Evolutionary conservation across 495 filamentous ascomycete genomes (phyloP).

Genomic region (Penicillium lagena): DNA sequence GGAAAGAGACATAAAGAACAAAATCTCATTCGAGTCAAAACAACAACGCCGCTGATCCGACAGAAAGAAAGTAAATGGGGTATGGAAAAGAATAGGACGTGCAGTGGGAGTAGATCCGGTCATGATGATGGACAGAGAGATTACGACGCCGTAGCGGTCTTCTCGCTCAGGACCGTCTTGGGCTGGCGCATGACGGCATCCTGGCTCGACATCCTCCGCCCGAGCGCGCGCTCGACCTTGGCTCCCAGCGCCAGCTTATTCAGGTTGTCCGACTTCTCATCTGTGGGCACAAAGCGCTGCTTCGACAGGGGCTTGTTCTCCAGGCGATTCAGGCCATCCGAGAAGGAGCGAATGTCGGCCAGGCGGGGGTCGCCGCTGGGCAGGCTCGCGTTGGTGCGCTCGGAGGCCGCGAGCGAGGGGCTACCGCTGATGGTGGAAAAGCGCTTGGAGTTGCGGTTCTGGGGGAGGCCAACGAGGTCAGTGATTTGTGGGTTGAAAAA

Average conservation of each 20-base stretch:
- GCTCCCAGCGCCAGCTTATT: constrained; percentile 88
- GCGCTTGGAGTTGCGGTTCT: constrained; percentile 66
- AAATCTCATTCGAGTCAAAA: too few relatives aligned
- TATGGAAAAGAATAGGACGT: background rate
- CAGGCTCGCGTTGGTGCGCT: constrained; percentile 53
- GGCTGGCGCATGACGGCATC: constrained; percentile 78
- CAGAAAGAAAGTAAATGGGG: constrained; percentile 1
- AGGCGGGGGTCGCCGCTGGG: constrained; percentile 51
- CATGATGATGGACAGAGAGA: background rate
- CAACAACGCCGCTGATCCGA: background rate
- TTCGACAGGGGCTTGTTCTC: constrained; percentile 80
- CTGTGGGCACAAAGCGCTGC: constrained; percentile 78
- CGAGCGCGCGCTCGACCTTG: constrained; percentile 89
- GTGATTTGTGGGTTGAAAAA: background rate
- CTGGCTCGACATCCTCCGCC: constrained; percentile 81
- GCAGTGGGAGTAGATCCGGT: background rate
- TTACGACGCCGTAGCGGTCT: constrained; percentile 24
- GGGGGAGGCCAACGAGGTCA: constrained; percentile 7
- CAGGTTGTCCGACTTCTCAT: constrained; percentile 78
- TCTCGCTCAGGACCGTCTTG: constrained; percentile 36
- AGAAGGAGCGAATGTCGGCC: constrained; percentile 72
- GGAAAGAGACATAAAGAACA: background rate
- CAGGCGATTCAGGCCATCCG: constrained; percentile 77
- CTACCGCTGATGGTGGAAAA: constrained; percentile 75
- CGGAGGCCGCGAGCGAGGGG: constrained; percentile 64